Conservation (phyloP, 2,329 filamentous ascomycete genomes). For the Fusarium robinianum region DNA sequence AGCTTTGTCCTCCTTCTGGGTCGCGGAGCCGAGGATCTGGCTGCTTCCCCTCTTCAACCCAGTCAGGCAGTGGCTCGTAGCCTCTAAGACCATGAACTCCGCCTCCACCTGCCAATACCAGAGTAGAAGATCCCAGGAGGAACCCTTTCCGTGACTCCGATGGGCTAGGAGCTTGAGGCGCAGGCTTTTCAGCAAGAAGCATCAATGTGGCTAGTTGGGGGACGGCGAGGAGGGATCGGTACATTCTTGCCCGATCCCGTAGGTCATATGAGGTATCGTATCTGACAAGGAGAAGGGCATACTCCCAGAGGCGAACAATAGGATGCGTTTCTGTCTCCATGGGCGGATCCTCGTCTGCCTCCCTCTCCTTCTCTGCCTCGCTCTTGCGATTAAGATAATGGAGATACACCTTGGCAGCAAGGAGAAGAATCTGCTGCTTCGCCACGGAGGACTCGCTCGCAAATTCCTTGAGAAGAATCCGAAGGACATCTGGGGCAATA, state of each 20-base stretch:
- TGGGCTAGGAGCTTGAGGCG: conserved; percentile 86
- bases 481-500: conserved; percentile 88
- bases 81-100: conserved; percentile 75
- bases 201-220: conserved; percentile 90
- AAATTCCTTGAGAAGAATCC: conserved; percentile 86
- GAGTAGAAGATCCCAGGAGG: conserved; percentile 79
- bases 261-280: conserved; percentile 97
- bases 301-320: conserved; percentile 79
- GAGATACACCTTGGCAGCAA: conserved; percentile 96
- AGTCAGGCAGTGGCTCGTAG: conserved; percentile 79
- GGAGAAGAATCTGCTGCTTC: conserved; percentile 87
- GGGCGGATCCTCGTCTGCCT: conserved; percentile 39
- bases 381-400: conserved; percentile 76
- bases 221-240: conserved; percentile 79
- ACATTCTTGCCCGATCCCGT: conserved; percentile 86
- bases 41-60: conserved; percentile 80
- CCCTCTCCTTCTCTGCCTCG: conserved; percentile 45
- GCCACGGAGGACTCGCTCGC: conserved; percentile 80
- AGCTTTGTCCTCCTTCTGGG: conserved; percentile 47
- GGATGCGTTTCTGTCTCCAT: conserved; percentile 57
- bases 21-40: conserved; percentile 77
- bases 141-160: conserved; percentile 81
- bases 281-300: conserved; percentile 80
- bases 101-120: conserved; percentile 78
- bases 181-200: conserved; percentile 90